Evolutionary conservation across 495 filamentous ascomycete genomes (phyloP).

Genomic region (Aspergillus baeticus): DNA sequence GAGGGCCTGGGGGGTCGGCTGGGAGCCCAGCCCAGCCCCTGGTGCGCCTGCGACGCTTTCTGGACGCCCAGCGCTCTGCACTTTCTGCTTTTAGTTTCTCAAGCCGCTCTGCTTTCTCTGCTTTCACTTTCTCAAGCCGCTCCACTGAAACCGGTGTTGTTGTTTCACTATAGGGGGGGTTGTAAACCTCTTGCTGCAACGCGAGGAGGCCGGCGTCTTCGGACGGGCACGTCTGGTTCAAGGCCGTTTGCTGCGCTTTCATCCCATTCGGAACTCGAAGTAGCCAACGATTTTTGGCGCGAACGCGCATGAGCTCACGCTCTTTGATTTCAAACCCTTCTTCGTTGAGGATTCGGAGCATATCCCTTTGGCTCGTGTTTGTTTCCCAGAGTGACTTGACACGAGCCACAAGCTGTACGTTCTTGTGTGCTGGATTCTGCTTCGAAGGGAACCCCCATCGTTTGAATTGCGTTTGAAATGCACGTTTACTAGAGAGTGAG

Average conservation of each 20-base stretch:
- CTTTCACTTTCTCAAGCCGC: slow-evolving; percentile 56
- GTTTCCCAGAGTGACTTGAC: slow-evolving; percentile 75
- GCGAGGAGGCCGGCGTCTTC: slow-evolving; percentile 42
- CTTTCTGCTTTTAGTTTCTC: slow-evolving; percentile 61
- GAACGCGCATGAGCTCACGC: slow-evolving; percentile 64
- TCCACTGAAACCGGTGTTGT: no score
- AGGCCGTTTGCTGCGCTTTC: slow-evolving; percentile 37
- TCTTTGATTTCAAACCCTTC: slow-evolving; percentile 73
- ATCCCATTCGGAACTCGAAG: slow-evolving; percentile 59
- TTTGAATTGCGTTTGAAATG: slow-evolving; percentile 71
- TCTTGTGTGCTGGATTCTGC: slow-evolving; percentile 67
- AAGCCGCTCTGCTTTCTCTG: slow-evolving; percentile 54
- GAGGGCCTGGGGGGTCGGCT: slow-evolving; percentile 70
- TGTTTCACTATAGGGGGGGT: no score
- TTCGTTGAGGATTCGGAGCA: slow-evolving; percentile 65
- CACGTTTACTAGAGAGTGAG: slow-evolving; percentile 57
- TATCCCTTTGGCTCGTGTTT: slow-evolving; percentile 67
- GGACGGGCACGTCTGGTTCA: slow-evolving; percentile 23
- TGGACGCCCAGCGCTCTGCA: slow-evolving; percentile 58
- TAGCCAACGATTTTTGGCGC: slow-evolving; percentile 62
- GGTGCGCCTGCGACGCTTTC: slow-evolving; percentile 72
- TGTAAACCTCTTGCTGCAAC: slow-evolving; percentile 44
- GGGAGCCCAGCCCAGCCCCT: slow-evolving; percentile 69
- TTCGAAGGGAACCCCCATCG: slow-evolving; percentile 77
- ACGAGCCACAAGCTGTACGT: slow-evolving; percentile 60